Evolutionary conservation across 441 rosid genomes (phyloP).

Genomic region (Iberis amara): DNA sequence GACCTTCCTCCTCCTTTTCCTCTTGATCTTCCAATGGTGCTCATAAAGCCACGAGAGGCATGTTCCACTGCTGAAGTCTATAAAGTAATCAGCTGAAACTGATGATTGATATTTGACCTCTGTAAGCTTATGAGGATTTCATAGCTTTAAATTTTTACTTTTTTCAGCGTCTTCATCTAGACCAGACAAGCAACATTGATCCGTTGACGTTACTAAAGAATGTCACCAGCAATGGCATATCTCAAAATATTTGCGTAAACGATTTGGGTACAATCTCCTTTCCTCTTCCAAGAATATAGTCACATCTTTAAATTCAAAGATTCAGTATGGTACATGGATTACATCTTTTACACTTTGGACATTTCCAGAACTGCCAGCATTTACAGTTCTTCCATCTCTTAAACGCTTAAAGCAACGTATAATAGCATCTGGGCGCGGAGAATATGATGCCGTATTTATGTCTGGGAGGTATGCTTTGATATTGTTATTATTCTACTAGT

Average conservation of each 20-base stretch:
- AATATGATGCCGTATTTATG: slow-evolving; percentile 89
- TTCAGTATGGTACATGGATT: neutral
- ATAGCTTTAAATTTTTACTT: slow-evolving; percentile 14
- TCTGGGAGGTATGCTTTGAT: slow-evolving; percentile 66
- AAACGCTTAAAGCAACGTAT: slow-evolving; percentile 75
- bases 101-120: slow-evolving; percentile 5
- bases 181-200: slow-evolving; percentile 61
- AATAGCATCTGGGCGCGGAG: slow-evolving; percentile 71
- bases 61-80: slow-evolving; percentile 94
- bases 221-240: slow-evolving; percentile 64
- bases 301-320: slow-evolving; percentile 1
- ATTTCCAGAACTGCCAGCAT: slow-evolving; percentile 81
- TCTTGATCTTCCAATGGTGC: slow-evolving; percentile 68
- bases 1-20: slow-evolving; percentile 66
- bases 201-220: slow-evolving; percentile 69
- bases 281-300: slow-evolving; percentile 6
- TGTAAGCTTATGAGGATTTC: slow-evolving; percentile 8
- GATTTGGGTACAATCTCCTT: slow-evolving; percentile 65
- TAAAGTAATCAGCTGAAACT: slow-evolving; percentile 46
- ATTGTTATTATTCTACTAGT: too few relatives aligned
- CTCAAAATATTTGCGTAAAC: slow-evolving; percentile 81
- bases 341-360: neutral
- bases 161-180: slow-evolving; percentile 61
- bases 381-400: slow-evolving; percentile 81
- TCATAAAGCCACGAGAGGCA: slow-evolving; percentile 80